phyloP scores from a whole-genome alignment of 306 rosid genomes.

The Ziziphus jujuba region DNA sequence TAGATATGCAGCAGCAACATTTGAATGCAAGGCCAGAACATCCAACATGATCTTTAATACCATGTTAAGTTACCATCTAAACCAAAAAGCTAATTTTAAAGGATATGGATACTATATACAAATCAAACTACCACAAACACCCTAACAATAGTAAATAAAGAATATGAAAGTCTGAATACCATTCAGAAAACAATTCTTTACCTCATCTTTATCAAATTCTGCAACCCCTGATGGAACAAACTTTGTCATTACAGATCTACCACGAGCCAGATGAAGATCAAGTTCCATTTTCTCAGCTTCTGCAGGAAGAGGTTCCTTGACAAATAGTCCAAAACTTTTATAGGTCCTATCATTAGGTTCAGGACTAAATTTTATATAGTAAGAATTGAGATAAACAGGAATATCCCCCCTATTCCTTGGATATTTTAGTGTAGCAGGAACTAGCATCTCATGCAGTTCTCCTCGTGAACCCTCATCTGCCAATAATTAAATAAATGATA shows the following conservation, averaged over 20 bases:
- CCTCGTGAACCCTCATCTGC: conserved; percentile 60
- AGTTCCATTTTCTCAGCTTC: conserved; percentile 83
- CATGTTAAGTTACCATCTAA: too few species aligned
- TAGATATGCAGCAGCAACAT: too few species aligned
- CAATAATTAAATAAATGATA: conserved; percentile 17
- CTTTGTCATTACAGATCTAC: conserved; percentile 75
- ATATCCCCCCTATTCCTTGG: conserved; percentile 49
- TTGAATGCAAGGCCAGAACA: too few species aligned
- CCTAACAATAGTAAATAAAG: neutral
- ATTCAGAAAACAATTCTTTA: conserved; percentile 26
- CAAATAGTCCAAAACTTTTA: conserved; percentile 71
- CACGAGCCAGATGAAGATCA: conserved; percentile 86
- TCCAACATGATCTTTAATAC: too few species aligned
- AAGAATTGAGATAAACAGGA: conserved; percentile 48
- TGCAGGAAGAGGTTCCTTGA: conserved; percentile 60
- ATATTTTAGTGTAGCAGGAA: conserved; percentile 60
- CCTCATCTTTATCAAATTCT: conserved; percentile 71
- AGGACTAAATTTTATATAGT: conserved; percentile 66
- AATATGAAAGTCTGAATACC: conserved; percentile 7
- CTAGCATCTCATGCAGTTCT: conserved; percentile 74
- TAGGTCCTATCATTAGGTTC: conserved; percentile 73
- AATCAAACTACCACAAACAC: too few species aligned
- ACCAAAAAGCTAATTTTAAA: too few species aligned
- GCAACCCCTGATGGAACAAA: conserved; percentile 64
- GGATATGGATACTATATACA: too few species aligned